A percentile compares a stretch with the other conserved stretches of the same genome.
These are phyloP conservation scores for Ascochyta clinopodiicola DNA, from an alignment of 2,329 filamentous ascomycete genomes.

Conservation along the genomic window DNA sequence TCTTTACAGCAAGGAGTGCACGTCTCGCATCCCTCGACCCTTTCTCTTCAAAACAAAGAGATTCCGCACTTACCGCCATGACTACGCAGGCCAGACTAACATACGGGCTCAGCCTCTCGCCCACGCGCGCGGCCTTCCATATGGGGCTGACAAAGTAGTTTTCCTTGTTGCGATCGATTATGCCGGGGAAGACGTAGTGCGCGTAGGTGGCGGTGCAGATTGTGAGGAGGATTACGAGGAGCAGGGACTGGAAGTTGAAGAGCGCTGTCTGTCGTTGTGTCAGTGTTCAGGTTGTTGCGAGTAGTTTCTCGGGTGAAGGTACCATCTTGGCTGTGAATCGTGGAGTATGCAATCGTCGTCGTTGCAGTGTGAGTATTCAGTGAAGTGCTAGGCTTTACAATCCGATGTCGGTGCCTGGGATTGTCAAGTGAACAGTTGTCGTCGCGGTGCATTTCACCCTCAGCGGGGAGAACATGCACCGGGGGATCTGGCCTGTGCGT, in stretches of 20 bases:
- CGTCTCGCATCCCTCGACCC: neutral
- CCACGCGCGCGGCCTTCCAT: conserved; percentile 94
- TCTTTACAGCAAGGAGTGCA: neutral
- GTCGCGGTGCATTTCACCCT: conserved; percentile 5
- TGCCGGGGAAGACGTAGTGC: conserved; percentile 85
- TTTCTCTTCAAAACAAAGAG: neutral
- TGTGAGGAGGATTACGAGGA: conserved; percentile 90
- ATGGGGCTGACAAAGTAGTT: conserved; percentile 83
- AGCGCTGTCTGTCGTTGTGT: conserved; percentile 76
- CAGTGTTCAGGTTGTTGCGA: neutral
- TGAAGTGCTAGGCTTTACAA: neutral
- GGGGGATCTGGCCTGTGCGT: conserved; percentile 20
- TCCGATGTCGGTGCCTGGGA: neutral
- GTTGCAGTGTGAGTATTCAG: neutral
- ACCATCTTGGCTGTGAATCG: conserved; percentile 21
- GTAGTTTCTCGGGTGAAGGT: neutral
- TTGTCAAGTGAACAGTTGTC: conserved; percentile 14
- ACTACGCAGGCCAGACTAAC: conserved; percentile 90
- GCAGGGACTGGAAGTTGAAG: conserved; percentile 98
- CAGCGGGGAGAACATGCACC: conserved; percentile 15
- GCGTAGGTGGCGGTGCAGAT: conserved; percentile 96
- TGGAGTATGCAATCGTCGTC: neutral
- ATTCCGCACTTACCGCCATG: conserved; percentile 74
- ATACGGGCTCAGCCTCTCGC: conserved; percentile 92
- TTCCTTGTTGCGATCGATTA: conserved; percentile 92